Base-by-base conservation (phyloP, 768 basidiomycete genomes). In the Suillus cothurnatus region DNA sequence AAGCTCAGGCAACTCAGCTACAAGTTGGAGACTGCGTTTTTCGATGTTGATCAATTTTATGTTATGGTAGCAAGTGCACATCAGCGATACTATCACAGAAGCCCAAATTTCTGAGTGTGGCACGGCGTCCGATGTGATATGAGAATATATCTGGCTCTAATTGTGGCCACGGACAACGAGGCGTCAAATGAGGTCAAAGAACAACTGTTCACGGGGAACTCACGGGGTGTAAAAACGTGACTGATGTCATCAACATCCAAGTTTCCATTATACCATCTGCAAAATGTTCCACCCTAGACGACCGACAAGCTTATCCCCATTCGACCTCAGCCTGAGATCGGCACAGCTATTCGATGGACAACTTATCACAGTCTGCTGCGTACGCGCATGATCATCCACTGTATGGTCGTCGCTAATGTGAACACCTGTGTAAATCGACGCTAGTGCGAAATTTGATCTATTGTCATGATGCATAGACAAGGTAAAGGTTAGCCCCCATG, bases 41-140 rank as follows among this genome's bases (percentile, higher is more conserved):
- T 28, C 38, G 23, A 58, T 58, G 17, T 39, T 59, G 23, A 19
- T 58, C 57, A 38, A 14, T 28, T 34, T 39, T 23, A 39, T 19
- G 15, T 1, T 6, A 39, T 38, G 14, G 36, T 23, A 8, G 4
- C 34, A 57, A 34, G 36, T 38, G n/a, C 8, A 26, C 6, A 58
- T 38, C 23, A 23, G 38, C 17, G 19, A 28, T 9, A 38, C 38
- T 39, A 28, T 59, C 58, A 59, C 58, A 59, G 58, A 59, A 59
- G 58, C 19, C 19, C 19, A 58, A 39, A 17, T 39, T 28, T 58
- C 57, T 36, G 36, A 19, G 57, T 58, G 56, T 15, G 28, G 28
- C 11, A 8, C 38, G 26, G 57, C 23, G 21, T n/a, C 34, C n/a
- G 55, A 56, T 36, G 57, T 28, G n/a, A 39, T 39, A 19, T 59